Evolutionary conservation across 441 rosid genomes (phyloP), one percentile per base, ranked within the genome.

Genomic region (Euphorbia schlechtendalii): DNA sequence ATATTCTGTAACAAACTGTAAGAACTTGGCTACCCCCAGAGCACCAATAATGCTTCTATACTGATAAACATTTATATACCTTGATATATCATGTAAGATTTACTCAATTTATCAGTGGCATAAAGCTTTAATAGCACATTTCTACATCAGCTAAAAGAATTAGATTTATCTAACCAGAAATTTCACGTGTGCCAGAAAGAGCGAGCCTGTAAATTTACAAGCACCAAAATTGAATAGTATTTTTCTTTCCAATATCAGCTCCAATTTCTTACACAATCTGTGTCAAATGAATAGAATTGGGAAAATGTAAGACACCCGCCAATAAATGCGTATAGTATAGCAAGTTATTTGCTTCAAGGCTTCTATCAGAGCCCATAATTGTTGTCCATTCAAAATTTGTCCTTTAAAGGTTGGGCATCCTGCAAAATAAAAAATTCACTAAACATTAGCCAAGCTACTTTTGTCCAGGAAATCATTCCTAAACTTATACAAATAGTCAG

Each of bases 371-470:
- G 89, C 95, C 84, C 90, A 89, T 64, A 95, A 75, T 66, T 95
- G 93, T 62, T 85, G 77, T 53, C 99, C 98, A 74, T 95, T 88
- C 74, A 95, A 80, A 76, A 95, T 92, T 71, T 95, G 98, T 53
- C 99, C 98, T 73, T 88, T 95, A 68, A 89, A 88, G 54, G 90
- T 82, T 4, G 99, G 99, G 76, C 92, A 95, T 72, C 98, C 99
- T 95, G 85, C 54, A 71, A 56, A 69, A 52, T 53, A 36, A 21
- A 62, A 48, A 59, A 56, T 49, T 62, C 67, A 15, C 59, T 38
- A 68, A 58, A 70, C 72, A 65, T 57, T 32, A 68, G 36, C 55
- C 18, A 28, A 48, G 1, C n/a, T 15, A 55, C 21, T n/a, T 65
- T 64, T 28, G 25, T 59, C 28, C 3, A 68, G 5, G 52, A 72